Conservation (phyloP, 1,284 basidiomycete species). For the Leccinum pallidistipes region DNA sequence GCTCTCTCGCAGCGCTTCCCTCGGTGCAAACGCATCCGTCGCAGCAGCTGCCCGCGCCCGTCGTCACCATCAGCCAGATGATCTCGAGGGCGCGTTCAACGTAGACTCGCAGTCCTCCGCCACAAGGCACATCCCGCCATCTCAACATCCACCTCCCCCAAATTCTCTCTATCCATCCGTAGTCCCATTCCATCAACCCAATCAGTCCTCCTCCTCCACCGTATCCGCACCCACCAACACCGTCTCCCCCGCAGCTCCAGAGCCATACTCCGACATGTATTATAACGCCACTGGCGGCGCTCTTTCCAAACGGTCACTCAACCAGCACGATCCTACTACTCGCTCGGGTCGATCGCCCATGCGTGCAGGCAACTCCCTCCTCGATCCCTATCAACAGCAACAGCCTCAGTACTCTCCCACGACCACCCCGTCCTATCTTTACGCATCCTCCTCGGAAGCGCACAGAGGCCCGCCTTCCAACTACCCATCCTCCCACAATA, state of each 20-base stretch:
- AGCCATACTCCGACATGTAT: slow-evolving; percentile 66
- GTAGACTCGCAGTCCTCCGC: slow-evolving; percentile 46
- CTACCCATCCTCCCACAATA: slow-evolving; percentile 56
- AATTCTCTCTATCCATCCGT: slow-evolving; percentile 60
- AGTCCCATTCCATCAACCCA: slow-evolving; percentile 52
- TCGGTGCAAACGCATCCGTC: slow-evolving; percentile 49
- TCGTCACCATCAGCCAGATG: slow-evolving; percentile 63
- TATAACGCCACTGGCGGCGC: slow-evolving; percentile 51
- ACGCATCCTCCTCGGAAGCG: slow-evolving; percentile 47
- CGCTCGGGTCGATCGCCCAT: slow-evolving; percentile 61
- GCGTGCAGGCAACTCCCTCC: slow-evolving; percentile 51
- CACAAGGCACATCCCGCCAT: slow-evolving; percentile 30
- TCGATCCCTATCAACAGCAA: slow-evolving; percentile 70
- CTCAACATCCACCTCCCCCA: slow-evolving; percentile 31
- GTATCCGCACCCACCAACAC: slow-evolving; percentile 34
- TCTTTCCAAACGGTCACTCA: slow-evolving; percentile 38
- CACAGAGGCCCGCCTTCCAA: slow-evolving; percentile 41
- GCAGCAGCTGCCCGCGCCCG: slow-evolving; percentile 46
- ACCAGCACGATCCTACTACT: slow-evolving; percentile 51
- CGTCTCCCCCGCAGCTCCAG: slow-evolving; percentile 26
- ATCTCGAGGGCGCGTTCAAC: slow-evolving; percentile 68
- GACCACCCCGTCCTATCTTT: slow-evolving; percentile 49
- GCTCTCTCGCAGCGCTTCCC: slow-evolving; percentile 64
- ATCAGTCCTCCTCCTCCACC: background rate
- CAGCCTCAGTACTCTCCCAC: slow-evolving; percentile 67